Evolutionary conservation across 202 grass and related monocot species (phyloP), one percentile per base, ranked within the genome.

Genomic region (Zizania palustris): DNA sequence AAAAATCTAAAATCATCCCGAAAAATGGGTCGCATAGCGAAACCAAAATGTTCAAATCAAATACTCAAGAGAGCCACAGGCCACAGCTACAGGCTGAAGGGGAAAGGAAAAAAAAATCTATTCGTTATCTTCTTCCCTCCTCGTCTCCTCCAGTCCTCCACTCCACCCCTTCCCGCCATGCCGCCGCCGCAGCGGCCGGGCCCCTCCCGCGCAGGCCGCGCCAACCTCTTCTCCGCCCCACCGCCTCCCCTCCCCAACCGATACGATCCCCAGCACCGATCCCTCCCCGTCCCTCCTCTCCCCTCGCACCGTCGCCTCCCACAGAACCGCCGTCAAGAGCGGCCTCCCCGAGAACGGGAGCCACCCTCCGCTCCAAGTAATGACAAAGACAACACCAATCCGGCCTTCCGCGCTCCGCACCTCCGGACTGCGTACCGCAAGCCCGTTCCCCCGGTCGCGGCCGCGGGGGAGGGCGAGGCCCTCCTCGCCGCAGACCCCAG

Each of bases 391-490:
- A 14, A 13, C 2, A 11, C 22, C 65, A 86, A 41, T 1, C 81
- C 88, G 13, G 90, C 93, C 61, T 87, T 97, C 50, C 84, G 80
- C 62, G 45, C 75, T 16, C n/a, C 86, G 46, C 93, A 97, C 72
- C 71, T 74, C 44, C 86, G 86, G 22, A 89, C 93, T 74, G 68
- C 83, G 51, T 97, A 97, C 64, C 91, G 86, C 51, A 97, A 93
- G 63, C 93, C 93, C 50, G 84, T 97, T 15, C 83, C 82, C 50
- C 83, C 88, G 3, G 82, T 63, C 61, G 73, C 85, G 11, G 86
- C 74, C 28, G 68, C 83, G 43, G 80, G 79, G 60, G 12, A 60
- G 53, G 73, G 73, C 66, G 70, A 92, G 86, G 79, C 90, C 37
- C 68, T 87, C 74, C 82, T 93, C 64, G 59, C 83, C 54, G 80